A percentile compares a stretch with the other conserved stretches of the same genome.
Conservation (phyloP, 169 alveolate genomes). For the Eimeria nieschulzi region DNA sequence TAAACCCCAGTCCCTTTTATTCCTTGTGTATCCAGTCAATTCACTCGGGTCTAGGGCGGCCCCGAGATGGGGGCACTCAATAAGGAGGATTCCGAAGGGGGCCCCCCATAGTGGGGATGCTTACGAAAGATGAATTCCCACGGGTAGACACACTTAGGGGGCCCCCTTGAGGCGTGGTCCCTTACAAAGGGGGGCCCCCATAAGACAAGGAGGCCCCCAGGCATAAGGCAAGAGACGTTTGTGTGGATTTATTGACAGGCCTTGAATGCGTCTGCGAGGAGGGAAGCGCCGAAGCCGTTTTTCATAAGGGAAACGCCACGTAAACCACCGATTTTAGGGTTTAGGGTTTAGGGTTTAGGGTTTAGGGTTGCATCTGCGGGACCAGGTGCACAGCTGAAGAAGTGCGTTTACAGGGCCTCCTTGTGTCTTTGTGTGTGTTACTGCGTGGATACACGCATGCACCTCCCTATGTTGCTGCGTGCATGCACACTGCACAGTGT, state of each 20-base stretch:
- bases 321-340: background rate
- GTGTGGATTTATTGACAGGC: background rate
- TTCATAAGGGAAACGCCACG: conserved; percentile 13
- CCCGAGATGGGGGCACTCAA: background rate
- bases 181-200: background rate
- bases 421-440: too few relatives aligned
- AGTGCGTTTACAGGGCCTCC: too few relatives aligned
- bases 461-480: too few relatives aligned
- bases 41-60: background rate
- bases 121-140: background rate
- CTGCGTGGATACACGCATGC: too few relatives aligned
- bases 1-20: background rate
- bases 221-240: background rate
- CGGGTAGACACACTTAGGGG: background rate
- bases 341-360: background rate
- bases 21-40: background rate
- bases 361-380: background rate
- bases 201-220: background rate
- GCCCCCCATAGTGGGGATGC: background rate
- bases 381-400: too few relatives aligned
- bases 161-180: background rate
- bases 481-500: too few relatives aligned
- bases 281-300: conserved; percentile 7
- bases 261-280: background rate
- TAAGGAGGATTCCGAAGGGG: background rate